phyloP scores from a whole-genome alignment of 1,139 yeast species.

The Candida glucosophila region DNA sequence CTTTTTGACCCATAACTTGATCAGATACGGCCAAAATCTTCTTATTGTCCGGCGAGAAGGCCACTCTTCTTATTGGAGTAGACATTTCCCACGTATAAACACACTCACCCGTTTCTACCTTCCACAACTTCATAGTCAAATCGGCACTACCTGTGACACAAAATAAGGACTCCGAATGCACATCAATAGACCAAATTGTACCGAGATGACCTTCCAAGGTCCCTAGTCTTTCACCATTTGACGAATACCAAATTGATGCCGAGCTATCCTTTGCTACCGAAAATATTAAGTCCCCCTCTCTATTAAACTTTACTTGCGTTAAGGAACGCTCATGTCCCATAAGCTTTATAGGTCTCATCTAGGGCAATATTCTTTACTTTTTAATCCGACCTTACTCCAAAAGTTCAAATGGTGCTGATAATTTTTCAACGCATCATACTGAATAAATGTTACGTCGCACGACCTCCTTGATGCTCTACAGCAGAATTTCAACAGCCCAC shows the following conservation, averaged over 20 bases:
- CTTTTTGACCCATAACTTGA: constrained; percentile 86
- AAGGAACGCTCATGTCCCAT: constrained; percentile 85
- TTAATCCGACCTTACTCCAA: constrained; percentile 1
- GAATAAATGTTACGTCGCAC: constrained; percentile 4
- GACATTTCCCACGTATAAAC: constrained; percentile 67
- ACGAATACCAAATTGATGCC: constrained; percentile 91
- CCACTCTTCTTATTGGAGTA: constrained; percentile 87
- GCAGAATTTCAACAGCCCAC: too few species aligned
- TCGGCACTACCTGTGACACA: constrained; percentile 92
- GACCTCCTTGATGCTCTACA: too few species aligned
- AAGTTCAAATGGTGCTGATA: too few species aligned
- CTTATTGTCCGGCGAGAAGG: constrained; percentile 68
- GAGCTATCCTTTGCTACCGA: constrained; percentile 85
- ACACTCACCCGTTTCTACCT: constrained; percentile 68
- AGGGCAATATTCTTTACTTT: too few species aligned
- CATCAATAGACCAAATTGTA: constrained; percentile 93
- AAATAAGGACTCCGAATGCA: constrained; percentile 57
- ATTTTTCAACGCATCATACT: constrained; percentile 6
- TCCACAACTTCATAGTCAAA: constrained; percentile 79
- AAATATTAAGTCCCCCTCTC: constrained; percentile 90
- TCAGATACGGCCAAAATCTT: constrained; percentile 75
- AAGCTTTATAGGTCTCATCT: constrained; percentile 45
- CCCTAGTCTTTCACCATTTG: constrained; percentile 95
- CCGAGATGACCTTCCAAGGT: constrained; percentile 83
- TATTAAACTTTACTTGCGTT: constrained; percentile 87